Percentiles rank a stretch among this genome's conserved stretches.
These are phyloP conservation scores for Pilobolus umbonatus DNA, from an alignment of 192 early-diverging fungal species.

Conservation along the genomic window DNA sequence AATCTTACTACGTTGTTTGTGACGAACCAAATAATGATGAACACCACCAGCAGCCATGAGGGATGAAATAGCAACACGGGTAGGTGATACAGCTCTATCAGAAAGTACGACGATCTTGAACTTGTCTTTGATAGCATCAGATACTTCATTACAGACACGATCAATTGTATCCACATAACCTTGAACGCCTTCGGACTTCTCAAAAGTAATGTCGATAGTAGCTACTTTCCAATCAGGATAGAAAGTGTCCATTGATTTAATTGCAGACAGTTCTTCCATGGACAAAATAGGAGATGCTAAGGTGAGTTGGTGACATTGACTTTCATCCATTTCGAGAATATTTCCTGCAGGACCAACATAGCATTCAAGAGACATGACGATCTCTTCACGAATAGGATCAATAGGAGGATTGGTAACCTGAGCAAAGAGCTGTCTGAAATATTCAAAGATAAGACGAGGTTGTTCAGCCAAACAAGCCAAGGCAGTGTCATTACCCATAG, in stretches of 20 bases:
- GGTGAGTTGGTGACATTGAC: conserved; percentile 76
- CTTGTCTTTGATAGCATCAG: conserved; percentile 72
- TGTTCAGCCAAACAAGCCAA: conserved; percentile 90
- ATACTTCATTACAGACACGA: conserved; percentile 82
- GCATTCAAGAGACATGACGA: conserved; percentile 96
- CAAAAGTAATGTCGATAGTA: conserved; percentile 87
- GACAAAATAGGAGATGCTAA: conserved; percentile 88
- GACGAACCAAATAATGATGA: conserved; percentile 88
- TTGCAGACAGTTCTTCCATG: conserved; percentile 73
- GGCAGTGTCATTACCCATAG: conserved; percentile 97
- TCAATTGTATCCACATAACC: conserved; percentile 82
- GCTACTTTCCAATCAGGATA: conserved; percentile 76
- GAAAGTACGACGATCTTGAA: conserved; percentile 83
- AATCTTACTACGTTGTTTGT: conserved; percentile 83
- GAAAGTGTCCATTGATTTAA: conserved; percentile 64
- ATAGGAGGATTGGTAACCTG: conserved; percentile 99
- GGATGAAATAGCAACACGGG: conserved; percentile 79
- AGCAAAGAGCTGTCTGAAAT: conserved; percentile 97
- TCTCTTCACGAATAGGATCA: conserved; percentile 97
- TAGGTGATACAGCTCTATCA: conserved; percentile 59
- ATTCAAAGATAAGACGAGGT: conserved; percentile 92
- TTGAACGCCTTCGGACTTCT: conserved; percentile 62
- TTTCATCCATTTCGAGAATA: conserved; percentile 78
- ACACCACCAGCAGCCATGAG: conserved; percentile 88
- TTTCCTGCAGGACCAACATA: conserved; percentile 96